phyloP scores from a whole-genome alignment of 2,329 filamentous ascomycete genomes.

The Ustilaginoidea virens region DNA sequence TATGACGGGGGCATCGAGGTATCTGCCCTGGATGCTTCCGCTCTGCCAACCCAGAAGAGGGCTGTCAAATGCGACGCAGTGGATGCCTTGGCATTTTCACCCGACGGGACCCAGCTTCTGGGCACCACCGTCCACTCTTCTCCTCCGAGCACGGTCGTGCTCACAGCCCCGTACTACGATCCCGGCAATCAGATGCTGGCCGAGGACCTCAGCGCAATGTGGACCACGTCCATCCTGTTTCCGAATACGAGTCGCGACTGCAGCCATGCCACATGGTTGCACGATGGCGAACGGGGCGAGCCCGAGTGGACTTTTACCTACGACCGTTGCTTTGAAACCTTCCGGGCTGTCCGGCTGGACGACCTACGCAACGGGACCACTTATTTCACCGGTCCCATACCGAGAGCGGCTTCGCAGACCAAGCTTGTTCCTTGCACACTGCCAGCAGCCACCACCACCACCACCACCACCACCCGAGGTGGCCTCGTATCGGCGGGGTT shows the following conservation, averaged over 20 bases:
- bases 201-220: conserved; percentile 57
- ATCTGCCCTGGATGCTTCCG: conserved; percentile 52
- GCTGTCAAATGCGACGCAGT: conserved; percentile 67
- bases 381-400: conserved; percentile 60
- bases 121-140: conserved; percentile 55
- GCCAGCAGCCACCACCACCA: conserved; percentile 52
- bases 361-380: conserved; percentile 62
- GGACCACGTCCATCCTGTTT: conserved; percentile 76
- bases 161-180: conserved; percentile 68
- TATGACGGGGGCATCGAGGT: conserved; percentile 86
- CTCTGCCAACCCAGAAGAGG: conserved; percentile 49
- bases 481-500: conserved; percentile 64
- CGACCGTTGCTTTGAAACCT: conserved; percentile 61
- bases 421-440: conserved; percentile 52
- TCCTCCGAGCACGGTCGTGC: conserved; percentile 55
- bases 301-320: conserved; percentile 66
- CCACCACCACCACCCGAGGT: conserved; percentile 49
- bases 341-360: conserved; percentile 61
- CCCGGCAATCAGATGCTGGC: conserved; percentile 50
- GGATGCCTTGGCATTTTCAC: conserved; percentile 60
- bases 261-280: conserved; percentile 59
- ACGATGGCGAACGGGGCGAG: conserved; percentile 44
- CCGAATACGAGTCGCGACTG: conserved; percentile 68
- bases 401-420: conserved; percentile 32
- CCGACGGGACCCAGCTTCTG: conserved; percentile 62